Conservation (phyloP, 345 rosid species). For the Anacardium occidentale region DNA sequence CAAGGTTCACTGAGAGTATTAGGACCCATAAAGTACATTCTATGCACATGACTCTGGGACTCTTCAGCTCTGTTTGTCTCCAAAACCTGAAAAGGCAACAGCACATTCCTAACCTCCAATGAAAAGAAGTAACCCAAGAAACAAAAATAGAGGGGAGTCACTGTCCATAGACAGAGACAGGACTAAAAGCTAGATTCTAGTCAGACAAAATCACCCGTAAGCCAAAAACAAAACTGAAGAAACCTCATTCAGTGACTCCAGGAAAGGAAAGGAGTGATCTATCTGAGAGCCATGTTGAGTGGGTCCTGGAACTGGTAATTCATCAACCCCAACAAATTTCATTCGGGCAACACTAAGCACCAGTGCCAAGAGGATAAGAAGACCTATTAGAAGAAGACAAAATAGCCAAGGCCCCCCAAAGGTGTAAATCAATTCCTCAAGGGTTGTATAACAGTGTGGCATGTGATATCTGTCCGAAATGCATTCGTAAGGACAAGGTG, state of each 20-base stretch:
- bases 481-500: conserved; percentile 92
- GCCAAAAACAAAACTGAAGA: conserved; percentile 4
- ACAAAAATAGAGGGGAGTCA: not conserved
- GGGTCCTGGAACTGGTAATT: conserved; percentile 85
- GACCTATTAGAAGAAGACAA: conserved; percentile 80
- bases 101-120: conserved; percentile 18
- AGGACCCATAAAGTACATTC: conserved; percentile 97
- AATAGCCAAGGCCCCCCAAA: conserved; percentile 99
- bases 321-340: conserved; percentile 97
- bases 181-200: not conserved
- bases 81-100: conserved; percentile 60
- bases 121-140: not conserved
- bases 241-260: conserved; percentile 98
- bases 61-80: conserved; percentile 98
- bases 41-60: conserved; percentile 92
- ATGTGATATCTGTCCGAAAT: conserved; percentile 90
- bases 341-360: conserved; percentile 98
- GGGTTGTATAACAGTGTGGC: conserved; percentile 96
- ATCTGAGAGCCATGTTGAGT: conserved; percentile 90
- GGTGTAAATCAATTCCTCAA: conserved; percentile 93
- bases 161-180: not conserved
- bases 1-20: conserved; percentile 96
- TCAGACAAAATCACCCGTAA: not conserved
- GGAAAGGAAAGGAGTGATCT: conserved; percentile 94
- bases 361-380: conserved; percentile 84